These are phyloP conservation scores for Coemansia sp. DNA, from an alignment of 371 early-diverging fungal genomes.

Conservation along the genomic window DNA sequence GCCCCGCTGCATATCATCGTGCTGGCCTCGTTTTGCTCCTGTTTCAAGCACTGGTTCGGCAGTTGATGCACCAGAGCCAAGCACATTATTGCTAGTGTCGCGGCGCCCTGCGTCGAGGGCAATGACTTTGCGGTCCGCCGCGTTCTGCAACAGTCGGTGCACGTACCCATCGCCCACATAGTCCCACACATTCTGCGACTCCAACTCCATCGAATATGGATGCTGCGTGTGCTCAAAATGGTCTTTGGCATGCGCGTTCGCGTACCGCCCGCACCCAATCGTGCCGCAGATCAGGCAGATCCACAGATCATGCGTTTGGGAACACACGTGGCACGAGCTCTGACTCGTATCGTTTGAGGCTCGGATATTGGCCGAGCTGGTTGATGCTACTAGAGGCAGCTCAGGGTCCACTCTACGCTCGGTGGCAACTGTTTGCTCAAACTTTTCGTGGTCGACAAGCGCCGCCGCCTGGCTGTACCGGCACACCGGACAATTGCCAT, in stretches of 20 bases:
- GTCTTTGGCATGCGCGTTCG: constrained; percentile 79
- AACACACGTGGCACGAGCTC: constrained; percentile 69
- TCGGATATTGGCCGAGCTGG: background rate
- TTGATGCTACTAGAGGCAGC: background rate
- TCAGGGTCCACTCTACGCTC: background rate
- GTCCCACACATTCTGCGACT: constrained; percentile 96
- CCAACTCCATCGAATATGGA: constrained; percentile 84
- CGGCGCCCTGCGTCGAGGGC: constrained; percentile 63
- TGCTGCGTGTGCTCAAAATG: constrained; percentile 82
- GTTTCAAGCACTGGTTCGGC: constrained; percentile 1
- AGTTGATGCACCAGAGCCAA: constrained; percentile 11
- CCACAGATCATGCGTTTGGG: constrained; percentile 78
- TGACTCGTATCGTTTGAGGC: background rate
- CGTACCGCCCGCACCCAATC: constrained; percentile 80
- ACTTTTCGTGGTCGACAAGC: constrained; percentile 26
- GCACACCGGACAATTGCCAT: constrained; percentile 89
- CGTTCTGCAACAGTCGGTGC: constrained; percentile 87
- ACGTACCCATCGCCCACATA: constrained; percentile 94
- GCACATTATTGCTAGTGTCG: background rate
- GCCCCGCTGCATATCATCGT: background rate
- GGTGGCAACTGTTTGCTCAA: constrained; percentile 10
- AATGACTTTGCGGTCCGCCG: constrained; percentile 85
- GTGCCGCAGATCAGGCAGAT: constrained; percentile 93
- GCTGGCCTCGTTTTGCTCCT: background rate
- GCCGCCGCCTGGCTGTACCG: constrained; percentile 62